Conservation (phyloP, 441 rosid genomes). For the Adansonia rubrostipa region DNA sequence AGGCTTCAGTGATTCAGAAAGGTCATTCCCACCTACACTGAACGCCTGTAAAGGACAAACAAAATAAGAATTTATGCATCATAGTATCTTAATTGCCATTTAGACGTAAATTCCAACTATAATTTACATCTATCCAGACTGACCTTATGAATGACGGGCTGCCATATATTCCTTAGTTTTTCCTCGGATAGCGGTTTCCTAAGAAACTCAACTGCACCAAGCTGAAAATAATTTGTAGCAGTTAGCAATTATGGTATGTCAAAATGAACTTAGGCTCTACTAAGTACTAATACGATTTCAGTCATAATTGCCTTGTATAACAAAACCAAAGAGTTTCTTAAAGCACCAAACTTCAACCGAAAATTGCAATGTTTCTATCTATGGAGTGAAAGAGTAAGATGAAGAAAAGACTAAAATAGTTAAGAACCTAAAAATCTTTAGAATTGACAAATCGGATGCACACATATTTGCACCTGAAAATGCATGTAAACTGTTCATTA, state of each 20-base stretch:
- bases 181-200: slow-evolving; percentile 79
- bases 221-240: slow-evolving; percentile 53
- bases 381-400: background rate
- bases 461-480: slow-evolving; percentile 11
- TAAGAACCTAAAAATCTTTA: background rate
- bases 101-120: slow-evolving; percentile 3
- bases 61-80: slow-evolving; percentile 28
- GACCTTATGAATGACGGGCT: slow-evolving; percentile 97
- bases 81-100: background rate
- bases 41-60: slow-evolving; percentile 65
- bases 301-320: too few relatives aligned
- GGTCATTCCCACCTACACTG: slow-evolving; percentile 54
- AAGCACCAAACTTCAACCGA: background rate
- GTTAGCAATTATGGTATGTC: background rate
- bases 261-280: background rate
- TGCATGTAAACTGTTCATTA: slow-evolving; percentile 10
- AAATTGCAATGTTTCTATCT: background rate
- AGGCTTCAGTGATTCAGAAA: slow-evolving; percentile 66
- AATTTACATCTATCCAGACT: slow-evolving; percentile 16
- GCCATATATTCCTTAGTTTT: slow-evolving; percentile 91
- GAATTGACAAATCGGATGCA: slow-evolving; percentile 9
- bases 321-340: background rate
- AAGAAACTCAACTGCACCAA: slow-evolving; percentile 97
- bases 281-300: too few relatives aligned
- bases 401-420: background rate